A percentile compares a stretch with the other conserved stretches of the same genome.
These are phyloP conservation scores for Chenopodium formosanum DNA, from an alignment of 148 eudicot species.

Conservation along the genomic window DNA sequence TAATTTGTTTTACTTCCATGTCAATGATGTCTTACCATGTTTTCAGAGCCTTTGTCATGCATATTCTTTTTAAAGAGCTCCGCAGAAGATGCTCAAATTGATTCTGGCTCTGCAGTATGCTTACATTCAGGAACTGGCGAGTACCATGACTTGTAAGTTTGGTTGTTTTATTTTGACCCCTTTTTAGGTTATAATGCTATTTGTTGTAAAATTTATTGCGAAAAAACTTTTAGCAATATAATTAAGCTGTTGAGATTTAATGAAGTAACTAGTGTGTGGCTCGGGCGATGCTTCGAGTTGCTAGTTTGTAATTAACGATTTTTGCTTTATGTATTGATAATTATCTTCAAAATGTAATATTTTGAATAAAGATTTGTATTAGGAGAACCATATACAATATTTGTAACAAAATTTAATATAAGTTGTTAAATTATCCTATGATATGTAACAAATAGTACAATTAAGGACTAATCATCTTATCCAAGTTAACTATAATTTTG, in stretches of 20 bases:
- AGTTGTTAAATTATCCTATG: no score
- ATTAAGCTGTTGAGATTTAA: not conserved
- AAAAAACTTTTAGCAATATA: not conserved
- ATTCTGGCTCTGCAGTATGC: conserved; percentile 46
- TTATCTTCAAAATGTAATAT: no score
- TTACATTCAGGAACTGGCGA: conserved; percentile 77
- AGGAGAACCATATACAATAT: no score
- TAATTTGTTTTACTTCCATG: not conserved
- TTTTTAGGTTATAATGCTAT: not conserved
- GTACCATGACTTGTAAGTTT: conserved; percentile 76
- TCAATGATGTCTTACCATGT: not conserved
- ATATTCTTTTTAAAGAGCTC: conserved; percentile 60
- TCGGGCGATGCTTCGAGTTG: no score
- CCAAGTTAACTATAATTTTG: no score
- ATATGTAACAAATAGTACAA: no score
- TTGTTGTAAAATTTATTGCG: not conserved
- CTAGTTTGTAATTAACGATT: no score
- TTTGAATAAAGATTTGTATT: no score
- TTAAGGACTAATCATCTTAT: no score
- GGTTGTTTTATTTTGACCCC: not conserved
- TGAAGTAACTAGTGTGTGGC: no score
- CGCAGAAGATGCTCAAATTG: conserved; percentile 48
- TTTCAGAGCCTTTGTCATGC: conserved; percentile 59
- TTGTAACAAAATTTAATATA: no score
- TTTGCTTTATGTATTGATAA: no score